Evolutionary conservation across 257 asterid species (phyloP), one percentile per base, ranked within the genome.

Genomic region (Haberlea rhodopensis): DNA sequence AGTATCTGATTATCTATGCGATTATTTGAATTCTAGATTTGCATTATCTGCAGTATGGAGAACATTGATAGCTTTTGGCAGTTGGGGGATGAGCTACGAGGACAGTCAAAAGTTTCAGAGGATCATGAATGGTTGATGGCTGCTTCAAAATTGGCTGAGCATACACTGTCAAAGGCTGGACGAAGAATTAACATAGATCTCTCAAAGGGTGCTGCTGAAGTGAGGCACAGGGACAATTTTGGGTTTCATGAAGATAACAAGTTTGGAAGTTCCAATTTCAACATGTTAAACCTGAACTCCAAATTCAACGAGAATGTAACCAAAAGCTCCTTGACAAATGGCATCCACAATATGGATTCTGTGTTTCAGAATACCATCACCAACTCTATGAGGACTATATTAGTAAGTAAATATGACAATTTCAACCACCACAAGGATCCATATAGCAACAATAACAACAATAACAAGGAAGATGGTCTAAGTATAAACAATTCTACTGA

Each of bases 31-130:
- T 40, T 68, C 59, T 65, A 80, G 80, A 57, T 66, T 68, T 74
- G 66, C 67, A 78, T 43, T 43, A 2, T n/a, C n/a, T 43, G 49
- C 49, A 15, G 70, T 53, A 89, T 89, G 97, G 96, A 89, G 81
- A 74, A 68, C 32, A 63, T 82, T 69, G 67, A 76, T 54, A 77
- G 90, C 85, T 92, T 80, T 75, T 92, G 99, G 96, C 99, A 87
- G 66, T 76, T 89, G 64, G 97, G 99, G 0, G 95, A 92, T 61
- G 95, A 87, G 66, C 96, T 92, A 61, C 95, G 99, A 71, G 96
- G 97, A 28, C 99, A 89, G 72, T 69, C 95, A 58, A 84, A 79
- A 73, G 87, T 78, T 40, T 71, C 91, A 0, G 97, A 92, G 84
- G 99, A 92, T 78, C 95, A 89, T 55, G 75, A 89, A 65, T 92